These are phyloP conservation scores for Symbiotaphrina buchneri DNA, from an alignment of 495 filamentous ascomycete genomes.

Conservation along the genomic window DNA sequence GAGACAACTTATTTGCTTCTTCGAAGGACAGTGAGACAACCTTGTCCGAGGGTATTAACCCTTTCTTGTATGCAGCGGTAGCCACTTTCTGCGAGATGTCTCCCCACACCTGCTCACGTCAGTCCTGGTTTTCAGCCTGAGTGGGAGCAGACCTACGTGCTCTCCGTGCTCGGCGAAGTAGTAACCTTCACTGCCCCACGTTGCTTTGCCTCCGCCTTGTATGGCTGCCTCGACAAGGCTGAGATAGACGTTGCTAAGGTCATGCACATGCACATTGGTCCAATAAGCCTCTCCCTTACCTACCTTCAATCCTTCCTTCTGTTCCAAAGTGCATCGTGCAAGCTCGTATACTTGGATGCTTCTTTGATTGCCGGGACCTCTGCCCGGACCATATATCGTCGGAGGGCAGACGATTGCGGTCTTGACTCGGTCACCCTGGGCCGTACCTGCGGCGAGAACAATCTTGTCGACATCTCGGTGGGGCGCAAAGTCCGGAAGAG, in stretches of 20 bases:
- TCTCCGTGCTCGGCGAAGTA: constrained; percentile 51
- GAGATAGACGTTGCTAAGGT: not conserved
- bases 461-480: constrained; percentile 41
- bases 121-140: not conserved
- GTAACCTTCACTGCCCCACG: constrained; percentile 54
- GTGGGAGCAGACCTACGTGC: constrained; percentile 16
- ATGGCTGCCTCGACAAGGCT: not conserved
- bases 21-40: not conserved
- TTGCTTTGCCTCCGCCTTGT: constrained; percentile 22
- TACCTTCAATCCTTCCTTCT: too few species aligned
- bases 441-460: constrained; percentile 22
- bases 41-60: not conserved
- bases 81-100: not conserved
- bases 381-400: constrained; percentile 32
- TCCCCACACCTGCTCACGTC: constrained; percentile 1
- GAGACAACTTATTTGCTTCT: not conserved
- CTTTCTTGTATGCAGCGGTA: not conserved
- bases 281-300: too few species aligned
- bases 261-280: not conserved
- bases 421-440: too few species aligned
- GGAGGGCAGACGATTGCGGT: constrained; percentile 61
- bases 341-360: too few species aligned
- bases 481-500: constrained; percentile 26
- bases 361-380: not conserved
- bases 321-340: too few species aligned